Conservation (phyloP, 345 rosid genomes). For the Pugionium cornutum region DNA sequence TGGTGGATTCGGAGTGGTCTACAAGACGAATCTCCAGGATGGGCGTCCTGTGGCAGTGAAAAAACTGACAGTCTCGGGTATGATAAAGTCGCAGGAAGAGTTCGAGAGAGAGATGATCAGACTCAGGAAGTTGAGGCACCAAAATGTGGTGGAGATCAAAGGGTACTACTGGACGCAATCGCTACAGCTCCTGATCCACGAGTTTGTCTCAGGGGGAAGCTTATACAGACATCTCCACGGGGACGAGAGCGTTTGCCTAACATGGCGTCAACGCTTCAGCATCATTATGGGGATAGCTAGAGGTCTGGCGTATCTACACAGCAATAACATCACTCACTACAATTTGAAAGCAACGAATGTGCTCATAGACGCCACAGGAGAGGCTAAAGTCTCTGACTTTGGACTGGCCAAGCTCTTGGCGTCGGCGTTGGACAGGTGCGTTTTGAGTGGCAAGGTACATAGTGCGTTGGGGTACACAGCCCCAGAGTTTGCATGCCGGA, state of each 20-base stretch:
- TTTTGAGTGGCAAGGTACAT: constrained; percentile 94
- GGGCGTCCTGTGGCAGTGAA: constrained; percentile 89
- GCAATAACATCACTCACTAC: constrained; percentile 72
- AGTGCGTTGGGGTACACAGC: constrained; percentile 98
- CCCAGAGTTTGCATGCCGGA: constrained; percentile 94
- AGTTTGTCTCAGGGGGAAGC: constrained; percentile 71
- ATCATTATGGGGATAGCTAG: constrained; percentile 85
- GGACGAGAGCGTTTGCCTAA: constrained; percentile 45
- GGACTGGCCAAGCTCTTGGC: constrained; percentile 76
- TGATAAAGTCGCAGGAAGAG: constrained; percentile 88
- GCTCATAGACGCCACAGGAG: constrained; percentile 73
- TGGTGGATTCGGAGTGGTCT: constrained; percentile 97
- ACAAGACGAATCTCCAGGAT: constrained; percentile 69
- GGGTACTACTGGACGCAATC: constrained; percentile 96
- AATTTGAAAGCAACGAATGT: constrained; percentile 91
- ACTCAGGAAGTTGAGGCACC: constrained; percentile 76
- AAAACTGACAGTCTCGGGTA: constrained; percentile 76
- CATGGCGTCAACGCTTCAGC: constrained; percentile 86
- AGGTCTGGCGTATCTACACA: constrained; percentile 82
- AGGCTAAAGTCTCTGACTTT: constrained; percentile 83
- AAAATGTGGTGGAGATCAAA: constrained; percentile 72
- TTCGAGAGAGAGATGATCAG: constrained; percentile 81
- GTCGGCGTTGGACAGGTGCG: constrained; percentile 75
- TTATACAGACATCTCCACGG: constrained; percentile 80
- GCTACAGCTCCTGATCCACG: constrained; percentile 81